Evolutionary conservation across 306 rosid genomes (phyloP).

Genomic region (Clitoria ternatea): DNA sequence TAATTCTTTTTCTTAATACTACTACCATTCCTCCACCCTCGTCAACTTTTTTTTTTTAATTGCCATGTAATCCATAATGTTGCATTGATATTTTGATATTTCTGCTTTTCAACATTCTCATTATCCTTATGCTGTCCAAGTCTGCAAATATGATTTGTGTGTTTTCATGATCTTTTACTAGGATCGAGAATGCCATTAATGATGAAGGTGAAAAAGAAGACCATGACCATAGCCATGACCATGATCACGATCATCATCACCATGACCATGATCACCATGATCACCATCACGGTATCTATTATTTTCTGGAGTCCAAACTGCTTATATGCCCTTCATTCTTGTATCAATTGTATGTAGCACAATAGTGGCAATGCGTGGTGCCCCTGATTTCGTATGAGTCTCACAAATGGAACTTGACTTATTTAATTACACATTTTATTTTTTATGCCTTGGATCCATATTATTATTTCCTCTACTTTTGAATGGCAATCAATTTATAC

Average conservation of each 20-base stretch:
- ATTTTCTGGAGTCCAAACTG: background rate
- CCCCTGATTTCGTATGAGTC: background rate
- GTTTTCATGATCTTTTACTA: slow-evolving; percentile 30
- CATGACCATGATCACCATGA: slow-evolving; percentile 54
- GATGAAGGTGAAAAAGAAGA: slow-evolving; percentile 61
- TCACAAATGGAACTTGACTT: background rate
- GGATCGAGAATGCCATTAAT: slow-evolving; percentile 80
- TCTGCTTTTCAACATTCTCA: background rate
- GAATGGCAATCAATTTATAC: background rate
- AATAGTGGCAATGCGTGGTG: background rate
- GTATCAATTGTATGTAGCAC: slow-evolving; percentile 11
- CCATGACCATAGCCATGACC: slow-evolving; percentile 41
- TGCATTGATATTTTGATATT: background rate
- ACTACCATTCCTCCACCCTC: background rate
- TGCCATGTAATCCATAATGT: slow-evolving; percentile 6
- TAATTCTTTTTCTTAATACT: background rate
- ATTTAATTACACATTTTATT: background rate
- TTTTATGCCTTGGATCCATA: background rate
- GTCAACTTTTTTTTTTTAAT: slow-evolving; percentile 14
- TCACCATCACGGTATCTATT: slow-evolving; percentile 71
- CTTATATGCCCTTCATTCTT: background rate
- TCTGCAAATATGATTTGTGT: slow-evolving; percentile 17
- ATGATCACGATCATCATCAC: slow-evolving; percentile 38
- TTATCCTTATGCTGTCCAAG: slow-evolving; percentile 14
- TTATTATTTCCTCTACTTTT: background rate